phyloP scores from a whole-genome alignment of 2,329 filamentous ascomycete genomes.

The Colletotrichum sp. region DNA sequence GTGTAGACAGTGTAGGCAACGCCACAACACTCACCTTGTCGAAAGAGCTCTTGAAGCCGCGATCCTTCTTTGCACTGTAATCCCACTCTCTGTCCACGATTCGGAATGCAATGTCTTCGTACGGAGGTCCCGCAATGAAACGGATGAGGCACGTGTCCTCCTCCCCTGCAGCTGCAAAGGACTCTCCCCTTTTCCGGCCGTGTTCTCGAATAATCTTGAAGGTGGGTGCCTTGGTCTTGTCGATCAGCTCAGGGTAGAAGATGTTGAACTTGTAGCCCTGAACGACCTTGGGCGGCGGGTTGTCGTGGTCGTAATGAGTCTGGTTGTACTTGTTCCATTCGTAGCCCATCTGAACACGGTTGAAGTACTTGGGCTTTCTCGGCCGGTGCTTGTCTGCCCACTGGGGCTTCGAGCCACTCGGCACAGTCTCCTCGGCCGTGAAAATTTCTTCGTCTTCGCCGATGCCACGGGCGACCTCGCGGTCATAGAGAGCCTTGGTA shows the following conservation, averaged over 20 bases:
- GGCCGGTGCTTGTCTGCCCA: conserved; percentile 89
- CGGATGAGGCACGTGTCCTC: conserved; percentile 97
- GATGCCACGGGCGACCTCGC: conserved; percentile 89
- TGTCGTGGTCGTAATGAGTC: conserved; percentile 98
- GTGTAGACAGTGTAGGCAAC: background rate
- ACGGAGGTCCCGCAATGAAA: conserved; percentile 93
- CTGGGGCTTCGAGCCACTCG: conserved; percentile 66
- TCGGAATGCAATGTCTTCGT: conserved; percentile 95
- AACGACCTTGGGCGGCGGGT: conserved; percentile 95
- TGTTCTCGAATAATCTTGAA: conserved; percentile 96
- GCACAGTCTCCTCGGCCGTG: conserved; percentile 82
- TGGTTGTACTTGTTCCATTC: conserved; percentile 99
- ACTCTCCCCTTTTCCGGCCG: conserved; percentile 87
- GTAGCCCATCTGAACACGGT: conserved; percentile 97
- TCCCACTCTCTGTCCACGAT: conserved; percentile 99
- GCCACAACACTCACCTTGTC: conserved; percentile 74
- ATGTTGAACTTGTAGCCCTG: conserved; percentile 99
- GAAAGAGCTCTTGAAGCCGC: conserved; percentile 95
- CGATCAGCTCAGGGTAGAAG: conserved; percentile 96
- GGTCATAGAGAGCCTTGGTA: conserved; percentile 88
- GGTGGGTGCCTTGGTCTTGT: conserved; percentile 92
- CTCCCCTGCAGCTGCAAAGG: conserved; percentile 90
- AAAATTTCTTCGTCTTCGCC: conserved; percentile 97
- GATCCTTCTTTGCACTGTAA: conserved; percentile 92
- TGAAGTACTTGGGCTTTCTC: conserved; percentile 95